Evolutionary conservation across 2,329 filamentous ascomycete species (phyloP).

Genomic region (Ceratocystis diversiconidia): DNA sequence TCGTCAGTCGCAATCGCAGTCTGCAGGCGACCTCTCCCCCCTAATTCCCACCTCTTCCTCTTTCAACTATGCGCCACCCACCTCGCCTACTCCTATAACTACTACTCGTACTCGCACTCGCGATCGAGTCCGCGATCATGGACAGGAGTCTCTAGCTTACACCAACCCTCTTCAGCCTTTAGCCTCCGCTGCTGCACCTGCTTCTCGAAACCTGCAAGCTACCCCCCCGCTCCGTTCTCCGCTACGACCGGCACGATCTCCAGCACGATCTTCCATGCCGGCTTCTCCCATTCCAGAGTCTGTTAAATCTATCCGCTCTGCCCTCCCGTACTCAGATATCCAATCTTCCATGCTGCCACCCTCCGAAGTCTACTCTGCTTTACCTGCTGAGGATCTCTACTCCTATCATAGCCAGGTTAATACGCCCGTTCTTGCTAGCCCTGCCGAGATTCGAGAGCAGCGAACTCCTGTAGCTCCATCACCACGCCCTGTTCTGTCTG

Average conservation of each 20-base stretch:
- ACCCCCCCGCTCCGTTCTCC: neutral
- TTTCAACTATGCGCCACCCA: conserved; percentile 11
- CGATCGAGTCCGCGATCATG: conserved; percentile 16
- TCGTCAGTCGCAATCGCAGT: conserved; percentile 10
- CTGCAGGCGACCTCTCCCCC: conserved; percentile 15
- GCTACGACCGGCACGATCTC: conserved; percentile 4
- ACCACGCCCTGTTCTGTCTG: neutral
- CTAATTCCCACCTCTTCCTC: conserved; percentile 13
- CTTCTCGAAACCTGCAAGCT: neutral
- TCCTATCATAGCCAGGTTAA: neutral
- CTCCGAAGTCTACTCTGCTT: conserved; percentile 10
- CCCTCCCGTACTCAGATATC: conserved; percentile 4
- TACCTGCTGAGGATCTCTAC: conserved; percentile 8
- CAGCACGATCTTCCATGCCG: conserved; percentile 1
- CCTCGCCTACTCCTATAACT: conserved; percentile 12
- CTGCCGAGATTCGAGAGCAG: conserved; percentile 8
- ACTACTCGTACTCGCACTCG: conserved; percentile 15
- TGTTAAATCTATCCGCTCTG: conserved; percentile 7
- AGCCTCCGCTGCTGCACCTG: neutral
- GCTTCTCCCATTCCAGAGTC: conserved; percentile 6
- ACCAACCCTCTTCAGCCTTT: conserved; percentile 3
- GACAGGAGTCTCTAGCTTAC: conserved; percentile 5
- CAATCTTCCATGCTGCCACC: conserved; percentile 11
- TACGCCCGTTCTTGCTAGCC: conserved; percentile 13
- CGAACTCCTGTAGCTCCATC: neutral